Evolutionary conservation across 371 early-diverging fungal species (phyloP), one percentile per base, ranked within the genome.

Genomic region (Saksenaea vasiformis): DNA sequence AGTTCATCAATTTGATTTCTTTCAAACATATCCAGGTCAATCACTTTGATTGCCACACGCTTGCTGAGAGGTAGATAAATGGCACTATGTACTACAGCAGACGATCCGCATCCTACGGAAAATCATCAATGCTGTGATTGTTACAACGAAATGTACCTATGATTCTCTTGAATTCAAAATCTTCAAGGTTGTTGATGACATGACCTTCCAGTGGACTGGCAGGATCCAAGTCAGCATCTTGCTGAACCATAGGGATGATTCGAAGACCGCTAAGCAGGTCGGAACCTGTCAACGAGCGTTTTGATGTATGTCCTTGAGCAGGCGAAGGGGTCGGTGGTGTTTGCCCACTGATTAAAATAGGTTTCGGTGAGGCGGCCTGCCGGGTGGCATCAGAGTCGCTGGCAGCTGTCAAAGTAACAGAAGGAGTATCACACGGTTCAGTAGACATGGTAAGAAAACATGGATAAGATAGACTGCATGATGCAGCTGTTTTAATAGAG

Each of bases 1-100:
- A 95, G 85, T 71, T 94, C 94, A 67, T 94, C 95, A 53, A 95
- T 95, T 73, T 96, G 96, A 73, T 94, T 92, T 19, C 95, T 83
- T 68, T 94, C 95, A 86, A 96, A 96, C 87, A 88, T 85, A 72
- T 96, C 96, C 69, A 96, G 71, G 70, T 96, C 95, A 68, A 96
- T 93, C 72, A 93, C 86, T 70, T 96, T 96, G 39, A 94, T 81
- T 24, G 93, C 93, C 9, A 96, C 92, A 41, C 80, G 73, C 69
- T 84, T 85, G 54, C 86, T 84, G 27, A 82, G 41, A 10, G 94
- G 94, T 61, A 83, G 89, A 71, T 92, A 95, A 57, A 82, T 77
- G 11, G 95, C 94, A 56, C 82, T 79, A 77, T 92, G 92, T 0
- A 95, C 96, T 17, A 90, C 82, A 0, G 95, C 96, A 1, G 95